phyloP scores from a whole-genome alignment of 202 grass and related monocot genomes.

The Miscanthus sacchariflorus region DNA sequence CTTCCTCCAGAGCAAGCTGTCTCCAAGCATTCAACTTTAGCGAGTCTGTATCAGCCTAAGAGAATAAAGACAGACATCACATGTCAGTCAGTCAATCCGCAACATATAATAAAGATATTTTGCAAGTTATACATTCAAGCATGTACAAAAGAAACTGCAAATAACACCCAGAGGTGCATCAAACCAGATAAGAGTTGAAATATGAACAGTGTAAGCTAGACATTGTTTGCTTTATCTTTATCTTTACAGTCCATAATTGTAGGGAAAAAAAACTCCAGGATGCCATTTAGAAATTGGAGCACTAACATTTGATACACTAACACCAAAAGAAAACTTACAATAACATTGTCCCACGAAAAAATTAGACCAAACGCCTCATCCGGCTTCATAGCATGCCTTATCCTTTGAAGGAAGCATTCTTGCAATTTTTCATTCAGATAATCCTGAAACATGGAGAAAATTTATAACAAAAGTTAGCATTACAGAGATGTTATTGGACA shows the following conservation, averaged over 20 bases:
- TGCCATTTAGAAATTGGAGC: neutral
- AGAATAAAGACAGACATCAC: slow-evolving; percentile 16
- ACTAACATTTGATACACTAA: slow-evolving; percentile 18
- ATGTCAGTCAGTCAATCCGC: slow-evolving; percentile 13
- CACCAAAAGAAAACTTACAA: slow-evolving; percentile 57
- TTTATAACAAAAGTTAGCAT: slow-evolving; percentile 33
- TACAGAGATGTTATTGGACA: neutral
- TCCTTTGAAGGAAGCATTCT: slow-evolving; percentile 94
- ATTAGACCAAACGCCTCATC: slow-evolving; percentile 98
- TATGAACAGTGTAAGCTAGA: slow-evolving; percentile 21
- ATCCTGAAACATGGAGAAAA: slow-evolving; percentile 61
- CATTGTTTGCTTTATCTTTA: neutral
- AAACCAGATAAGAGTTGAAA: neutral
- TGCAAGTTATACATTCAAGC: slow-evolving; percentile 11
- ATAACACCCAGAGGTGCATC: neutral
- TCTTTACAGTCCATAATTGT: neutral
- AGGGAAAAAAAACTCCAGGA: neutral
- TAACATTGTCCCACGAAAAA: slow-evolving; percentile 99
- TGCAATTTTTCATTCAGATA: slow-evolving; percentile 96
- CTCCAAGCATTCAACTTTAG: slow-evolving; percentile 94
- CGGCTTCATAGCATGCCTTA: slow-evolving; percentile 99
- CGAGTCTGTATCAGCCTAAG: slow-evolving; percentile 74
- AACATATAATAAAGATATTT: neutral
- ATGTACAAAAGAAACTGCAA: slow-evolving; percentile 20
- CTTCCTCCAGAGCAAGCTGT: slow-evolving; percentile 97